Evolutionary conservation across 805 yeast species (phyloP).

Genomic region (Isabelozyma rhagii): DNA sequence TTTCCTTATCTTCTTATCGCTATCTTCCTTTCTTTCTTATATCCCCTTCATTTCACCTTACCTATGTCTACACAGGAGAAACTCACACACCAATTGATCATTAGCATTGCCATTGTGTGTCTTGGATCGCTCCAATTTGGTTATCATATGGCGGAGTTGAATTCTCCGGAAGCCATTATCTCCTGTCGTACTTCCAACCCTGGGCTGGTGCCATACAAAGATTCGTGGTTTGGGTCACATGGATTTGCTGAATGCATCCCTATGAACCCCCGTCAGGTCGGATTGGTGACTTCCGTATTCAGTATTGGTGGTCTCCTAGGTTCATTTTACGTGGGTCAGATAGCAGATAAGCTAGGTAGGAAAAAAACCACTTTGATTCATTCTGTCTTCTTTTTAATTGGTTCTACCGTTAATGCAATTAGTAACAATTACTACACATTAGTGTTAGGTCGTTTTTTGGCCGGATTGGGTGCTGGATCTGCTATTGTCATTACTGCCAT

Average conservation of each 20-base stretch:
- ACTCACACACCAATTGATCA: conserved; percentile 33
- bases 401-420: conserved; percentile 58
- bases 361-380: conserved; percentile 50
- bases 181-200: conserved; percentile 48
- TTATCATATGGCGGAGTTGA: conserved; percentile 90
- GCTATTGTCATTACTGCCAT: conserved; percentile 84
- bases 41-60: too few relatives aligned
- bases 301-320: conserved; percentile 83
- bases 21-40: not conserved
- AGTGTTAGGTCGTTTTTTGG: conserved; percentile 65
- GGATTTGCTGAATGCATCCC: conserved; percentile 52
- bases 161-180: conserved; percentile 77
- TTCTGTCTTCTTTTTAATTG: conserved; percentile 51
- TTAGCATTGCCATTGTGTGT: conserved; percentile 57
- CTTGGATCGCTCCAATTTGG: conserved; percentile 87
- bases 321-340: conserved; percentile 61
- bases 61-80: not conserved
- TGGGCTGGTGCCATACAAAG: conserved; percentile 25
- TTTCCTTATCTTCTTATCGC: not conserved
- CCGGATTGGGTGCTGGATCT: conserved; percentile 86
- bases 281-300: conserved; percentile 73
- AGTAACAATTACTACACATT: conserved; percentile 44
- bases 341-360: conserved; percentile 69
- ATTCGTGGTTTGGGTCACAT: conserved; percentile 39
- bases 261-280: conserved; percentile 56